phyloP scores from a whole-genome alignment of 2,329 filamentous ascomycete species.

The Septoria petroselini region DNA sequence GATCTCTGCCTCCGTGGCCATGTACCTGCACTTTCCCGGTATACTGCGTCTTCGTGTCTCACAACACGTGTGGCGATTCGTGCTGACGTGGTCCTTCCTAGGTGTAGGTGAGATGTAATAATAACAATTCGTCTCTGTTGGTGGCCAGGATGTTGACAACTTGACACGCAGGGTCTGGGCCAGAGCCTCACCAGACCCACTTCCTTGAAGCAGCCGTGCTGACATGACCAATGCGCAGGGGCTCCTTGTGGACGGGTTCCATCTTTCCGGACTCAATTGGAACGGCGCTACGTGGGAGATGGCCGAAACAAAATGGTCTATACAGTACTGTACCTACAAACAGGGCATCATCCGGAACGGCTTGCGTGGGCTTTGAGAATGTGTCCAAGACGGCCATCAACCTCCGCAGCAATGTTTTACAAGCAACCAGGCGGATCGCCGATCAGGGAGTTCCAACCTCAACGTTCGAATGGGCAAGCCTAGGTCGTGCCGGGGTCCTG shows the following conservation, averaged over 20 bases:
- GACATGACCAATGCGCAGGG: conserved; percentile 81
- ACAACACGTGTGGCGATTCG: background rate
- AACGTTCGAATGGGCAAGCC: conserved; percentile 59
- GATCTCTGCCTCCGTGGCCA: conserved; percentile 76
- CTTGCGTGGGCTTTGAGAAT: conserved; percentile 76
- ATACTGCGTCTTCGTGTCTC: background rate
- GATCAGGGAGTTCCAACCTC: conserved; percentile 39
- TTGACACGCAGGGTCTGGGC: conserved; percentile 23
- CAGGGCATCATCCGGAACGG: conserved; percentile 87
- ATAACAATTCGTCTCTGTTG: conserved; percentile 70
- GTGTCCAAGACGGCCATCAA: conserved; percentile 74
- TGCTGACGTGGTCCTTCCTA: background rate
- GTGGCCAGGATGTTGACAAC: conserved; percentile 28
- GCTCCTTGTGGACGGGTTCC: conserved; percentile 77
- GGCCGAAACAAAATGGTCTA: conserved; percentile 81
- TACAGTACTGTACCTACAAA: conserved; percentile 95
- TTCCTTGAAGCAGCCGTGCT: conserved; percentile 70
- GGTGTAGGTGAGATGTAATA: too few relatives aligned
- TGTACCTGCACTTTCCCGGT: conserved; percentile 87
- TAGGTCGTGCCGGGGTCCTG: conserved; percentile 21
- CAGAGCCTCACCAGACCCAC: conserved; percentile 39
- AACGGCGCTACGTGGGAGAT: conserved; percentile 67
- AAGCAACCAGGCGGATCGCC: conserved; percentile 70
- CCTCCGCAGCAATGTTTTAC: conserved; percentile 71
- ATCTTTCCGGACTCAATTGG: conserved; percentile 63